Base-by-base conservation (phyloP, 73 alveolate species). In the Paramecium sexaurelia region DNA sequence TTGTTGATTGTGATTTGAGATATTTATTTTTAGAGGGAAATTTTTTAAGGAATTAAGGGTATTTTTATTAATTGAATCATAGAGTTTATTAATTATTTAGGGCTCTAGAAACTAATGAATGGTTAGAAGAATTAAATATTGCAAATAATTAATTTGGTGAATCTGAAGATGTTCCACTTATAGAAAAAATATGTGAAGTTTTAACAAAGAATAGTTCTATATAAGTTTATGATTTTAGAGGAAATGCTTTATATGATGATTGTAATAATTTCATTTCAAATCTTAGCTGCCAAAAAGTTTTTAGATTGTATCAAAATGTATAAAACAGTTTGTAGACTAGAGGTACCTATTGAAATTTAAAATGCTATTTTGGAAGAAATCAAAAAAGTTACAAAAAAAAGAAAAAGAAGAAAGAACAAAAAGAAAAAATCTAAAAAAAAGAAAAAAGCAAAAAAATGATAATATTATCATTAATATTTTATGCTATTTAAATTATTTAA, bases 111-210 rank as follows among this genome's bases (percentile, higher is more conserved):
- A 41, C 91, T 41, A 88, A 88, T 71, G 87, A 69, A 40, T 88
- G 94, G 94, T 82, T 88, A 39, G 85, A 88, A 47, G 87, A 88
- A 55, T 56, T 88, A 57, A 88, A 68, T 67, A 84, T 88, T 20
- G 94, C 94, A 3, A 88, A 88, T 33, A 88, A 88, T 88, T 47
- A 88, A 41, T 88, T 88, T 88, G 94, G 94, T 6, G 94, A 88
- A 45, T 33, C 84, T 69, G 94, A 88, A 68, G 94, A 88, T 47
- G 73, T 88, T 0, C 94, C 94, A 1, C 91, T 88, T 40, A 61
- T 88, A 20, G 94, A 88, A 69, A 88, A 88, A 82, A 67, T 88
- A 88, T 88, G 94, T 11, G 94, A 88, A 41, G 94, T 88, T 0
- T 41, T 88, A 43, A 88, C 87, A n/a, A 88, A 88, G 43, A 88